These are phyloP conservation scores for Penicillium parvum DNA, from an alignment of 495 filamentous ascomycete genomes.

Conservation along the genomic window DNA sequence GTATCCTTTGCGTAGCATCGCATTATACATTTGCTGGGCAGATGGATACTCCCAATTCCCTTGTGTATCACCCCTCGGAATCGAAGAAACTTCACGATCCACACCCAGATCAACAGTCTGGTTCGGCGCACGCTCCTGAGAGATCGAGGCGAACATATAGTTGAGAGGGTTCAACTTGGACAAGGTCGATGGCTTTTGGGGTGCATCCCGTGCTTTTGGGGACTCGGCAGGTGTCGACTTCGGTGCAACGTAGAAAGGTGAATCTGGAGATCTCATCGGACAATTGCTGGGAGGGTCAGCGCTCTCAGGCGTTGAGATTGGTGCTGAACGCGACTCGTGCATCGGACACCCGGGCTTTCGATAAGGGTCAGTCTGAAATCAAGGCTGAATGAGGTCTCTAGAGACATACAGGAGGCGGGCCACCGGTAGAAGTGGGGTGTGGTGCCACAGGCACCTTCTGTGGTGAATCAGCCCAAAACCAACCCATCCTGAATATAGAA, in stretches of 20 bases:
- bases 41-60: constrained; percentile 97
- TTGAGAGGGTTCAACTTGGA: constrained; percentile 89
- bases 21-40: constrained; percentile 99
- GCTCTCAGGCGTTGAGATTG: constrained; percentile 36
- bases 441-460: constrained; percentile 40
- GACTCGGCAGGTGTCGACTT: constrained; percentile 21
- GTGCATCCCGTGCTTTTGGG: constrained; percentile 25
- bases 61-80: constrained; percentile 69
- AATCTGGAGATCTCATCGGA: constrained; percentile 48
- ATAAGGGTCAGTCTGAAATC: constrained; percentile 29
- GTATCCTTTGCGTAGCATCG: constrained; percentile 90
- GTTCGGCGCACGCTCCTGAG: constrained; percentile 66
- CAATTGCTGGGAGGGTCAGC: constrained; percentile 46
- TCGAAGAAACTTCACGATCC: constrained; percentile 75
- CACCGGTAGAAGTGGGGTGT: constrained; percentile 36
- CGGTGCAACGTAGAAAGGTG: constrained; percentile 36
- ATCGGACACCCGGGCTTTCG: constrained; percentile 83
- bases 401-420: constrained; percentile 64
- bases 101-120: constrained; percentile 72
- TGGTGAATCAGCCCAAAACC: constrained; percentile 90
- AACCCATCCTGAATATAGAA: constrained; percentile 64
- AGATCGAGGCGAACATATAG: constrained; percentile 88
- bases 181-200: constrained; percentile 42
- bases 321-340: constrained; percentile 59
- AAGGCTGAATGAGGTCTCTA: background rate